Evolutionary conservation across 179 eudicot species (phyloP), one percentile per base, ranked within the genome.

Genomic region (Beta macrorhiza): DNA sequence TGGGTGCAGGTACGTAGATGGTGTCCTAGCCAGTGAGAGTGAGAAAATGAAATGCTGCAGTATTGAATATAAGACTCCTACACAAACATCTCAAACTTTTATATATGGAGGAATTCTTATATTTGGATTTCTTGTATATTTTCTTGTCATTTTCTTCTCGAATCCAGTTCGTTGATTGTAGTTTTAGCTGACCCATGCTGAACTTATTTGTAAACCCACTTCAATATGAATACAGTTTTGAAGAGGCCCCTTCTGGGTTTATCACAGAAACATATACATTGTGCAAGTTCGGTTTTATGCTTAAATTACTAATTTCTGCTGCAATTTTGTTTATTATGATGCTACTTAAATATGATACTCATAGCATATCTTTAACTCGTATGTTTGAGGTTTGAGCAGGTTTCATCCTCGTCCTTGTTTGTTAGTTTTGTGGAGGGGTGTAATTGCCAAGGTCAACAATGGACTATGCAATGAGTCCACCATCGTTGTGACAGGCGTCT

Each of bases 41-140:
- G 99, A 95, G 85, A 92, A 90, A 85, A 93, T 95, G 99, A 93
- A 87, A 85, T 95, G 98, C 86, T 95, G 99, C 86, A 84, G 45
- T 59, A 90, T 95, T 37, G 93, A 92, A 74, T 93, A 90, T 90
- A 91, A 82, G 79, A 83, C 82, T 77, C 98, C 99, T 3, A 88
- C 84, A 49, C 94, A 93, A 63, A 57, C 91, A 72, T 95, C 98
- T 37, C 99, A 95, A 72, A 92, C 94, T 52, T 91, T 89, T 78
- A 82, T 93, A 32, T 95, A 95, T 65, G 99, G 98, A 0, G 99
- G 99, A 77, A 95, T 95, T 87, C 95, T 95, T 81, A 81, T 93
- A 25, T 91, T 97, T 42, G 99, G 99, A n/a, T 91, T 95, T 83
- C 78, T 95, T 73, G 99, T 95, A 74, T 95, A 95, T 85, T 95